Evolutionary conservation across 306 rosid genomes (phyloP).

Genomic region (Carpinus fangiana): DNA sequence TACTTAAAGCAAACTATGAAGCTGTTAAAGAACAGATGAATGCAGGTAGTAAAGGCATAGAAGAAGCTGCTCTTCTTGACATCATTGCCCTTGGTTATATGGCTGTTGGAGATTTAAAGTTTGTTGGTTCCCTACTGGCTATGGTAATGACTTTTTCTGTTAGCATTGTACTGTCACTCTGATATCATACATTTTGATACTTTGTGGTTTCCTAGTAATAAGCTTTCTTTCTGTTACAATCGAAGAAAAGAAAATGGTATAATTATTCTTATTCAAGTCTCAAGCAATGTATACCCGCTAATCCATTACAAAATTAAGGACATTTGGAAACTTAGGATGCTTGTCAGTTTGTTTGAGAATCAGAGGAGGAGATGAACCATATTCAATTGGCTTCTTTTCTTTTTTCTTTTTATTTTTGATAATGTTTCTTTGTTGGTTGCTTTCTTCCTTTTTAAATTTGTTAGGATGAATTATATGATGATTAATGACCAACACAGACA

Average conservation of each 20-base stretch:
- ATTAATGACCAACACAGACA: slow-evolving; percentile 6
- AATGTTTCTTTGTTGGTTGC: neutral
- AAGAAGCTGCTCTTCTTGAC: slow-evolving; percentile 81
- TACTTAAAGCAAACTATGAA: slow-evolving; percentile 80
- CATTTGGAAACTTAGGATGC: slow-evolving; percentile 5
- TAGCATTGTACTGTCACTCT: slow-evolving; percentile 24
- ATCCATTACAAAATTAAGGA: neutral
- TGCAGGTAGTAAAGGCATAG: slow-evolving; percentile 66
- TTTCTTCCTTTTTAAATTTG: slow-evolving; percentile 10
- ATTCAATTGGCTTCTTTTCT: slow-evolving; percentile 10
- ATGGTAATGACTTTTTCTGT: slow-evolving; percentile 45
- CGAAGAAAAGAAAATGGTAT: neutral
- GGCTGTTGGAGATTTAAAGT: slow-evolving; percentile 73
- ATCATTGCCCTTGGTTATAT: slow-evolving; percentile 71
- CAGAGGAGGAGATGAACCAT: neutral
- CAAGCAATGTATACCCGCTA: neutral
- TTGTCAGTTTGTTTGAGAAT: slow-evolving; percentile 9
- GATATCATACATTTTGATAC: slow-evolving; percentile 5
- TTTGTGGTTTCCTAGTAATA: slow-evolving; percentile 13
- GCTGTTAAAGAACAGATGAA: slow-evolving; percentile 69
- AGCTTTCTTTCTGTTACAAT: slow-evolving; percentile 8
- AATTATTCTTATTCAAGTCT: neutral
- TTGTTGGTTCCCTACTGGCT: slow-evolving; percentile 51
- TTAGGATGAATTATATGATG: slow-evolving; percentile 16
- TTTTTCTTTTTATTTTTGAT: neutral